phyloP scores from a whole-genome alignment of 352 stramenopile genomes.

The Phytophthora foliorum region DNA sequence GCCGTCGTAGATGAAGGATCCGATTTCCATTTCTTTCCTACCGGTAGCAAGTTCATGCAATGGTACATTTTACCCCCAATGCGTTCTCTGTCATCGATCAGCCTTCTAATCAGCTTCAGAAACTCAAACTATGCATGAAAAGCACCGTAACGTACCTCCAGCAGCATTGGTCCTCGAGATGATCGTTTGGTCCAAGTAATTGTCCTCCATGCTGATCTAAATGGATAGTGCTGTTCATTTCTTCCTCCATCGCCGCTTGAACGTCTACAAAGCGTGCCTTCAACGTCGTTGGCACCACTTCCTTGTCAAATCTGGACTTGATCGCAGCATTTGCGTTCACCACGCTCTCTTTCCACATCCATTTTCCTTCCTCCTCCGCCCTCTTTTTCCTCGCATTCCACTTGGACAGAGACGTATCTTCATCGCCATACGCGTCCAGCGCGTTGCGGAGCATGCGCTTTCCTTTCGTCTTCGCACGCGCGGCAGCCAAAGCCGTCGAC shows the following conservation, averaged over 20 bases:
- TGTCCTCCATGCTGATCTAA: conserved; percentile 28
- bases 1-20: not conserved
- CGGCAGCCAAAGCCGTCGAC: conserved; percentile 70
- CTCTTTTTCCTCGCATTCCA: conserved; percentile 67
- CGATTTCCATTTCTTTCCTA: conserved; percentile 24
- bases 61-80: conserved; percentile 59
- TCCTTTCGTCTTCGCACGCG: conserved; percentile 70
- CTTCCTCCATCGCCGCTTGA: conserved; percentile 43
- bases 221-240: conserved; percentile 42
- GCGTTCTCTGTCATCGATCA: conserved; percentile 36
- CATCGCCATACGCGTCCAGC: conserved; percentile 59
- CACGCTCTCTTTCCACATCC: conserved; percentile 55
- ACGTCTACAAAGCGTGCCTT: conserved; percentile 50
- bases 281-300: conserved; percentile 35
- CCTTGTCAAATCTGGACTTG: conserved; percentile 51
- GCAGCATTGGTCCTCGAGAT: conserved; percentile 30
- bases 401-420: conserved; percentile 56
- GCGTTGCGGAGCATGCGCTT: conserved; percentile 74
- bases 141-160: conserved; percentile 41
- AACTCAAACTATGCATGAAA: not conserved
- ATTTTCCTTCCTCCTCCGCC: conserved; percentile 45
- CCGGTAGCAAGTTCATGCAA: conserved; percentile 54
- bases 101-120: conserved; percentile 1
- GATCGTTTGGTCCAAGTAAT: conserved; percentile 14
- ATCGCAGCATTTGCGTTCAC: conserved; percentile 47